Percentiles rank a stretch among this genome's conserved stretches.
phyloP scores from a whole-genome alignment of 2,329 filamentous ascomycete species.

The Fusarium sp. region DNA sequence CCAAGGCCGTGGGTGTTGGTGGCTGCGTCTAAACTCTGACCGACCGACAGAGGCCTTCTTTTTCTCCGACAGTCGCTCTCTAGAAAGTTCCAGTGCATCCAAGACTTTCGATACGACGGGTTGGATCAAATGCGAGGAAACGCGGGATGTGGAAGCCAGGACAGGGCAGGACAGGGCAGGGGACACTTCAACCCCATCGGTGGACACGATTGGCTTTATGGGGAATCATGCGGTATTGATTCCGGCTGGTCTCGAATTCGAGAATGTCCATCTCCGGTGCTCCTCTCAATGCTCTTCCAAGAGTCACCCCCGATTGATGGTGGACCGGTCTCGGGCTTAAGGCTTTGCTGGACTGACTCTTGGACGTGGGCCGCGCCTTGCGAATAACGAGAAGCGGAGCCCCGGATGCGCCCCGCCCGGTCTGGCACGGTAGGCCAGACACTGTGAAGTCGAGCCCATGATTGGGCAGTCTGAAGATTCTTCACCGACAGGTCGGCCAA shows the following conservation, averaged over 20 bases:
- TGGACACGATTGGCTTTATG: not conserved
- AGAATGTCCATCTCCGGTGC: not conserved
- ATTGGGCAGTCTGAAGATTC: slow-evolving; percentile 8
- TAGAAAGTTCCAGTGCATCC: slow-evolving; percentile 41
- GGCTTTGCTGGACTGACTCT: slow-evolving; percentile 12
- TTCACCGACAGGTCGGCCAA: slow-evolving; percentile 8
- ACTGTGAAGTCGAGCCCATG: slow-evolving; percentile 25
- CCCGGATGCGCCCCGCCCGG: slow-evolving; percentile 16
- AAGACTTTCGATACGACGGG: not conserved
- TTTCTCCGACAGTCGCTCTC: slow-evolving; percentile 3
- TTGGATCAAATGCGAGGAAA: not conserved
- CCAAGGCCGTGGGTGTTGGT: slow-evolving; percentile 11
- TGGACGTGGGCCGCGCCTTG: slow-evolving; percentile 37
- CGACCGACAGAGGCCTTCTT: slow-evolving; percentile 6
- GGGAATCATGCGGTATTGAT: not conserved
- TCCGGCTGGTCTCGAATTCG: not conserved
- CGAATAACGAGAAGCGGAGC: slow-evolving; percentile 44
- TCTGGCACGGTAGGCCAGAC: slow-evolving; percentile 5
- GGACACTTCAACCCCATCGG: not conserved
- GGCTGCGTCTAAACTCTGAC: slow-evolving; percentile 37
- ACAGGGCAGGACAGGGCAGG: not conserved
- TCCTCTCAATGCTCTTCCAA: not conserved
- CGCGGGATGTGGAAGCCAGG: not conserved
- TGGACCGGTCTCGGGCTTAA: slow-evolving; percentile 39
- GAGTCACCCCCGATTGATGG: not conserved